Evolutionary conservation across 371 early-diverging fungal species (phyloP), one percentile per base, ranked within the genome.

Genomic region (Mucor plumbeus): DNA sequence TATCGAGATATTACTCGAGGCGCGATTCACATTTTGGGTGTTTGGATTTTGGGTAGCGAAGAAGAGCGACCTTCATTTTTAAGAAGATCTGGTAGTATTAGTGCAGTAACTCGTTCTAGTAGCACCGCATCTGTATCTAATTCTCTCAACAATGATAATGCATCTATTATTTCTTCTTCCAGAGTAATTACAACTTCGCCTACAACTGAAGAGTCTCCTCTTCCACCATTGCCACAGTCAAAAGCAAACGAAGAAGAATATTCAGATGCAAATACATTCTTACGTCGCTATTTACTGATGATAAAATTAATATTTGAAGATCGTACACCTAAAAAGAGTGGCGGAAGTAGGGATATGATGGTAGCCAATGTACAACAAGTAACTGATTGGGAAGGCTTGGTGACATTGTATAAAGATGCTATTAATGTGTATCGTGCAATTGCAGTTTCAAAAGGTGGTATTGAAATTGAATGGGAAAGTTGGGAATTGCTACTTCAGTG

Each of bases 21-120:
- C 5, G 89, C 90, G 0, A 78, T 91, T 33, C 90, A 87, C 71
- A 85, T 94, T n/a, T 67, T 94, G 8, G 86, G 91, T 2, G 86
- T 87, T 0, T 92, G 92, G 92, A 84, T 86, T 50, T 73, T 90
- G 19, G 85, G 89, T 40, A 82, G 77, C 34, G 90, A 90, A 69
- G 88, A 90, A 19, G 89, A 90, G 65, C 80, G 90, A 0, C 90
- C 91, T 2, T 76, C 81, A 0, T 90, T 90, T 57, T 71, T 91
- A n/a, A 77, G 89, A 38, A 70, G 85, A 56, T 72, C 78, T 15
- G 67, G 77, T n/a, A n/a, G 40, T 5, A 74, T 68, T 40, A 73
- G 78, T 39, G 62, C 76, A 5, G 74, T 75, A 14, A 77, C 76
- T 15, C 70, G 77, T 7, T 82, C 82, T 33, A 79, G 76, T 54